Evolutionary conservation across 2,329 filamentous ascomycete species (phyloP).

Genomic region (Claviceps humidiphila): DNA sequence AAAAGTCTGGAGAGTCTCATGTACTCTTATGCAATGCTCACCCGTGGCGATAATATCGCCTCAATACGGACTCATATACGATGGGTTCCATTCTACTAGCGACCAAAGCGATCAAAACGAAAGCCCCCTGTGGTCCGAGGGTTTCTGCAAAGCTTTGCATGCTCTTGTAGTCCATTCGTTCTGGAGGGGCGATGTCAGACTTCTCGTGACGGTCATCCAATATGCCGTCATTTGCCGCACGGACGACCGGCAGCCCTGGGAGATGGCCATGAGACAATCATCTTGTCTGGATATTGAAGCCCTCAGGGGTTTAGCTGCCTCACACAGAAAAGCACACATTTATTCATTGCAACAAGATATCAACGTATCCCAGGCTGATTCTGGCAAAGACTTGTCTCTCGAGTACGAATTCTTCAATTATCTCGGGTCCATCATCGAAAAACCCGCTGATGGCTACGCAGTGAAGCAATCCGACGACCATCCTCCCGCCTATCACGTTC

Average conservation of each 20-base stretch:
- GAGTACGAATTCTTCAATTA: not conserved
- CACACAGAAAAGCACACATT: not conserved
- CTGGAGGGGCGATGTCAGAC: not conserved
- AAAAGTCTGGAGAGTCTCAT: not conserved
- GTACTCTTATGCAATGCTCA: not conserved
- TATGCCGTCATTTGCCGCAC: not conserved
- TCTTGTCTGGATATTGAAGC: not conserved
- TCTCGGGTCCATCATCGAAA: not conserved
- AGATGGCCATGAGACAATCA: not conserved
- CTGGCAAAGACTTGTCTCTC: not conserved
- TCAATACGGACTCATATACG: not conserved
- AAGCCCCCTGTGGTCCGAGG: not conserved
- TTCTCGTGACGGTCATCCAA: not conserved
- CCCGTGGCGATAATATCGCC: slow-evolving; percentile 1
- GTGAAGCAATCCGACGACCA: not conserved
- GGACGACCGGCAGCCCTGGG: slow-evolving; percentile 1
- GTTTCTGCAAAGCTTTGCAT: not conserved
- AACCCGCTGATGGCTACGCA: not conserved
- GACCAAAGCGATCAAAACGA: not conserved
- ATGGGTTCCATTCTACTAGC: not conserved
- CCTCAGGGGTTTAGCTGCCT: not conserved
- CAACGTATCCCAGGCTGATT: not conserved
- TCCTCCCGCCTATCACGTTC: not conserved
- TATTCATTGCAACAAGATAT: not conserved
- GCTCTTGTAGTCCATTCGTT: not conserved